A percentile compares a stretch with the other conserved stretches of the same genome.
Evolutionary conservation across 164 flowering plant genomes (phyloP).

Genomic region (Liquidambar formosana): DNA sequence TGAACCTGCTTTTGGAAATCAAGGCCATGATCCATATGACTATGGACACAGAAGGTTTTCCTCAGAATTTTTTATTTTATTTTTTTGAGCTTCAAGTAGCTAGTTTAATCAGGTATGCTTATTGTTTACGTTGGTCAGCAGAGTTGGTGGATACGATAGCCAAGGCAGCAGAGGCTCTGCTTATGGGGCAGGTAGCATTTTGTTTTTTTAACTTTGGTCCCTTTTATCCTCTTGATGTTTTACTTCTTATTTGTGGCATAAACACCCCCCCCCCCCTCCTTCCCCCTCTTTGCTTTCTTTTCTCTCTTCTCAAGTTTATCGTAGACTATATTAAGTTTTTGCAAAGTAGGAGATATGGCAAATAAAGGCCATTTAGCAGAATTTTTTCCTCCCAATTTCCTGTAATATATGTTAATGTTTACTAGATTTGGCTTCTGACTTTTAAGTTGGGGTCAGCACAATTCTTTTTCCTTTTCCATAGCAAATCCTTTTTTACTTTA

Average conservation of each 20-base stretch:
- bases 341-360: no score
- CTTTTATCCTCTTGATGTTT: not conserved
- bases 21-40: slow-evolving; percentile 17
- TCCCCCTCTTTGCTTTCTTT: no score
- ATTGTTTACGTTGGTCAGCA: slow-evolving; percentile 15
- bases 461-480: no score
- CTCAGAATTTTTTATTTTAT: not conserved
- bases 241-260: not conserved
- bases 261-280: not conserved
- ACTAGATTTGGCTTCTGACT: no score
- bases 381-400: no score
- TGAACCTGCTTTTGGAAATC: slow-evolving; percentile 14
- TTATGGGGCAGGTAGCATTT: slow-evolving; percentile 33
- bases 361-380: no score
- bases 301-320: no score
- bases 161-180: slow-evolving; percentile 23
- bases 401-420: no score
- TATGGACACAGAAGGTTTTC: slow-evolving; percentile 32
- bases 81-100: not conserved
- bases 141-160: slow-evolving; percentile 26
- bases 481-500: no score
- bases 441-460: no score
- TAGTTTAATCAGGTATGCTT: slow-evolving; percentile 4
- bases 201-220: not conserved
- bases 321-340: no score